Conservation (phyloP, 2,329 filamentous ascomycete species). For the Paecilomyces dactylethromorphus region DNA sequence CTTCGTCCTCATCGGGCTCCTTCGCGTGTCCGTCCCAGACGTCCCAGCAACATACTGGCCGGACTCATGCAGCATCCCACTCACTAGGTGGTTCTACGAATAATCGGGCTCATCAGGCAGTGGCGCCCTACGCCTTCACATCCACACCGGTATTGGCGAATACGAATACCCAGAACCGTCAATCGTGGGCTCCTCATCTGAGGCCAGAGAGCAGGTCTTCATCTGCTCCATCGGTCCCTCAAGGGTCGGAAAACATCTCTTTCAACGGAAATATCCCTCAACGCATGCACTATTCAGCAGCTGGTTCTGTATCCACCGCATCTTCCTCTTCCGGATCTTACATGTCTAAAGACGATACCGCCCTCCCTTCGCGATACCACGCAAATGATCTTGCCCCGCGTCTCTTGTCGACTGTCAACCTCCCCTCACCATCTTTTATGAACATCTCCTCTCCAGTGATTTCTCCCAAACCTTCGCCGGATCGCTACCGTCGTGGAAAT, state of each 20-base stretch:
- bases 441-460: constrained; percentile 43
- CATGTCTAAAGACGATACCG: constrained; percentile 45
- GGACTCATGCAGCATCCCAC: constrained; percentile 33
- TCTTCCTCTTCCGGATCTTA: constrained; percentile 41
- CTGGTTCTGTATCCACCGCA: constrained; percentile 49
- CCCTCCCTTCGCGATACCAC: constrained; percentile 33
- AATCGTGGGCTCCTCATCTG: constrained; percentile 48
- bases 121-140: constrained; percentile 71
- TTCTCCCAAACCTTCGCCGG: constrained; percentile 63
- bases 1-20: constrained; percentile 57
- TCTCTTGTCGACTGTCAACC: constrained; percentile 42
- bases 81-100: constrained; percentile 33
- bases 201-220: constrained; percentile 50
- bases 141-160: constrained; percentile 55
- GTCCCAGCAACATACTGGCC: constrained; percentile 32
- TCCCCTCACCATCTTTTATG: constrained; percentile 47
- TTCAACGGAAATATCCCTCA: constrained; percentile 24
- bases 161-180: constrained; percentile 48
- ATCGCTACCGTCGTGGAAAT: constrained; percentile 71
- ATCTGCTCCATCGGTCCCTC: constrained; percentile 46
- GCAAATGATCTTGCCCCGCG: constrained; percentile 30
- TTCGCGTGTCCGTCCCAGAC: constrained; percentile 35
- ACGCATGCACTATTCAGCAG: constrained; percentile 41
- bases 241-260: constrained; percentile 25
- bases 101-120: constrained; percentile 50